Conservation (phyloP, 768 basidiomycete species). For the Lactifluus piperatus region DNA sequence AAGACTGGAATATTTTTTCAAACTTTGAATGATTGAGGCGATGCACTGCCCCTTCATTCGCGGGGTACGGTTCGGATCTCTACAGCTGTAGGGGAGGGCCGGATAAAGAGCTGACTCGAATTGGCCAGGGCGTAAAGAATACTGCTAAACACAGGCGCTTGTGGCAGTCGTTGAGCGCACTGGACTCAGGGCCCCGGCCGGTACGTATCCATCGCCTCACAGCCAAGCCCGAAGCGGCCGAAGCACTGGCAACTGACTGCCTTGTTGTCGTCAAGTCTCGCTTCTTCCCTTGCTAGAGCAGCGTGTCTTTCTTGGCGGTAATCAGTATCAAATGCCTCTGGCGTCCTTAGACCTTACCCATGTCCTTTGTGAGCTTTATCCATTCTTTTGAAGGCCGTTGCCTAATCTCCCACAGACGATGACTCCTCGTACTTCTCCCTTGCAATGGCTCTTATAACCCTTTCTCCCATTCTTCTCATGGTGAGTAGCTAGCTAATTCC, state of each 20-base stretch:
- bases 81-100: too few species aligned
- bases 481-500: slow-evolving; percentile 9
- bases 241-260: background rate
- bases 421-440: slow-evolving; percentile 25
- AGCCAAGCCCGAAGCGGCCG: too few species aligned
- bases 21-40: too few species aligned
- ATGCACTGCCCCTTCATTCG: too few species aligned
- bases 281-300: background rate
- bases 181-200: too few species aligned
- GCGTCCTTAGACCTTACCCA: slow-evolving; percentile 24
- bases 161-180: too few species aligned
- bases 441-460: slow-evolving; percentile 26
- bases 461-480: slow-evolving; percentile 29
- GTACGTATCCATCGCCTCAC: background rate
- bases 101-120: background rate
- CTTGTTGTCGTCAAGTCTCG: background rate
- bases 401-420: slow-evolving; percentile 23
- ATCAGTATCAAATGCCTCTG: slow-evolving; percentile 2
- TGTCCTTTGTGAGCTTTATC: slow-evolving; percentile 23
- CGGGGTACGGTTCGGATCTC: too few species aligned
- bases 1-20: too few species aligned
- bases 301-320: background rate
- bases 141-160: too few species aligned
- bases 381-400: background rate
- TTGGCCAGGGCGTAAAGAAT: too few species aligned